Conservation (phyloP, 148 eudicot species). For the Agrostemma githago region DNA sequence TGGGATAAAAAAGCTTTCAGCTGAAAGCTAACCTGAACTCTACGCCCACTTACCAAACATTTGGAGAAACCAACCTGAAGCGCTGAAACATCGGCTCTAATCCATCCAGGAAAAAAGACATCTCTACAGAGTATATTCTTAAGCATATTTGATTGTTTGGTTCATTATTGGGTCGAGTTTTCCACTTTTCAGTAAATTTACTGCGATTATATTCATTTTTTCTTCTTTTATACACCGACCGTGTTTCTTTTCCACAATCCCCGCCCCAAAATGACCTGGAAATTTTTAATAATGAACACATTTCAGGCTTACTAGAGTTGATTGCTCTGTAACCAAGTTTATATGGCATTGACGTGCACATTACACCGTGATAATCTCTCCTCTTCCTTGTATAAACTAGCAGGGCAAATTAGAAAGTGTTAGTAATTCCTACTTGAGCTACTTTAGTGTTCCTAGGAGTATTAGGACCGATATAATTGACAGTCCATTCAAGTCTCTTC, state of each 20-base stretch:
- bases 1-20: slow-evolving; percentile 57
- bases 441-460: slow-evolving; percentile 31
- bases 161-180: background rate
- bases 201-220: background rate
- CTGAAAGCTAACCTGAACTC: slow-evolving; percentile 2
- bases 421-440: slow-evolving; percentile 24
- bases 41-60: background rate
- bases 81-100: background rate
- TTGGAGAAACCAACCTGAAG: slow-evolving; percentile 12
- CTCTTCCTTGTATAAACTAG: background rate
- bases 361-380: background rate
- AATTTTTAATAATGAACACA: background rate
- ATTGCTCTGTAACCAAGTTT: background rate
- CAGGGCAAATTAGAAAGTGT: background rate
- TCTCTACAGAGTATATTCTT: background rate
- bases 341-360: background rate
- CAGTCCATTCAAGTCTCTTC: slow-evolving; percentile 41
- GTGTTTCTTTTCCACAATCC: too few relatives aligned
- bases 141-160: background rate
- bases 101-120: background rate
- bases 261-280: background rate
- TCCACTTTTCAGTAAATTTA: background rate
- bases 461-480: slow-evolving; percentile 21
- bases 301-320: background rate
- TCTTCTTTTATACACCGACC: background rate